Percentiles rank a stretch among this genome's conserved stretches.
phyloP scores from a whole-genome alignment of 805 yeast genomes.

The Candida loeiensis region DNA sequence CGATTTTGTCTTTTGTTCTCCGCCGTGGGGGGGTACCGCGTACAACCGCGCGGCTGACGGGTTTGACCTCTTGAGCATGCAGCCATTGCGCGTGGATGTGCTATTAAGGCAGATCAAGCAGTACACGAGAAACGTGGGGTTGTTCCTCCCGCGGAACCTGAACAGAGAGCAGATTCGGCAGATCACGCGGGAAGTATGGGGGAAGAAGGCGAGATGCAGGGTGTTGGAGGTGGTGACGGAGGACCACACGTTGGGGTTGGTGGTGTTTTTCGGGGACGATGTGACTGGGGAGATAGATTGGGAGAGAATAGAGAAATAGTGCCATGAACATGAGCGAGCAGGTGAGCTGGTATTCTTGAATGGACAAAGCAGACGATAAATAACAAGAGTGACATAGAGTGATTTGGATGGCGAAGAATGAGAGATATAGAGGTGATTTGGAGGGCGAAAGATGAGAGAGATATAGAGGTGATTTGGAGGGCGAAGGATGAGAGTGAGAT shows the following conservation, averaged over 20 bases:
- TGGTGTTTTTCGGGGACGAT: slow-evolving; percentile 55
- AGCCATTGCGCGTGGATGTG: slow-evolving; percentile 48
- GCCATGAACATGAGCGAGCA: neutral
- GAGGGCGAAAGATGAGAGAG: too few species aligned
- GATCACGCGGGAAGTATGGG: slow-evolving; percentile 46
- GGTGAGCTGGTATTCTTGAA: neutral
- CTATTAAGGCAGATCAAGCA: slow-evolving; percentile 42
- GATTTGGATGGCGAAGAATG: too few species aligned
- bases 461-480: too few species aligned
- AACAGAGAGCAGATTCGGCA: slow-evolving; percentile 48
- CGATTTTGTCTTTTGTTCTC: slow-evolving; percentile 67
- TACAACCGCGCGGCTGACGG: slow-evolving; percentile 38
- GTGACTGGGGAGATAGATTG: slow-evolving; percentile 9
- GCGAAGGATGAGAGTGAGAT: too few species aligned
- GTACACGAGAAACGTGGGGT: slow-evolving; percentile 47
- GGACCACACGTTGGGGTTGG: slow-evolving; percentile 50
- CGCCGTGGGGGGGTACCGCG: slow-evolving; percentile 85
- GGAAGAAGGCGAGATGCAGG: slow-evolving; percentile 42
- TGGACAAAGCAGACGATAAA: too few species aligned
- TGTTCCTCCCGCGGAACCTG: slow-evolving; percentile 64
- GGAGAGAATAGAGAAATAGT: neutral
- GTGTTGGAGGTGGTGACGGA: slow-evolving; percentile 40
- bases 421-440: too few species aligned
- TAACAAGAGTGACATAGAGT: too few species aligned
- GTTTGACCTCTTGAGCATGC: slow-evolving; percentile 44